These are phyloP conservation scores for Luffa acutangula DNA, from an alignment of 306 rosid species.

Conservation along the genomic window DNA sequence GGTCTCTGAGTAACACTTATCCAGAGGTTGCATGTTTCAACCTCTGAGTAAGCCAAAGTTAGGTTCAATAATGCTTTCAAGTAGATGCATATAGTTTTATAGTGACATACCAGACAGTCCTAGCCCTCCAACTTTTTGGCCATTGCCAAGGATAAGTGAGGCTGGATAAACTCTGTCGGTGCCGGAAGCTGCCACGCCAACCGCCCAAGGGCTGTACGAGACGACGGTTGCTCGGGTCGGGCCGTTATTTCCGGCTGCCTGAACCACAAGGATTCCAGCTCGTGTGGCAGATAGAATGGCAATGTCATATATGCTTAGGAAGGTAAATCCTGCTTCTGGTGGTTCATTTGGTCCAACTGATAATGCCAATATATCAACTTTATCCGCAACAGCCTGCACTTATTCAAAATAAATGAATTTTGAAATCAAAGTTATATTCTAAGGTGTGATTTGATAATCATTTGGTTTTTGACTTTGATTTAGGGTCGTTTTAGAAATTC, in stretches of 20 bases:
- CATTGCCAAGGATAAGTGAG: conserved; percentile 58
- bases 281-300: conserved; percentile 46
- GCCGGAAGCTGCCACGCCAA: conserved; percentile 50
- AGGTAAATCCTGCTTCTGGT: conserved; percentile 40
- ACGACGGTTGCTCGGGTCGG: conserved; percentile 52
- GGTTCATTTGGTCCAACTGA: conserved; percentile 78
- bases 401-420: not conserved
- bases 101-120: conserved; percentile 44
- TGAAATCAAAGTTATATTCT: not conserved
- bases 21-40: no score
- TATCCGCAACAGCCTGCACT: conserved; percentile 31
- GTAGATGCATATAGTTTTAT: not conserved
- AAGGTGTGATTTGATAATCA: no score
- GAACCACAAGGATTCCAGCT: conserved; percentile 78
- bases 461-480: not conserved
- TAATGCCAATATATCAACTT: conserved; percentile 65
- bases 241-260: conserved; percentile 79
- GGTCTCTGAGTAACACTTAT: no score
- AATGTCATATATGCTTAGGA: conserved; percentile 47
- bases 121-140: conserved; percentile 31
- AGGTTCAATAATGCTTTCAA: not conserved
- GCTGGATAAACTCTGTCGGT: conserved; percentile 49
- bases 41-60: not conserved
- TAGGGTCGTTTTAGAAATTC: no score
- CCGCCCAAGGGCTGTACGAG: conserved; percentile 76